Evolutionary conservation across 305 asterid species (phyloP), one percentile per base, ranked within the genome.

Genomic region (Andrographis paniculata): DNA sequence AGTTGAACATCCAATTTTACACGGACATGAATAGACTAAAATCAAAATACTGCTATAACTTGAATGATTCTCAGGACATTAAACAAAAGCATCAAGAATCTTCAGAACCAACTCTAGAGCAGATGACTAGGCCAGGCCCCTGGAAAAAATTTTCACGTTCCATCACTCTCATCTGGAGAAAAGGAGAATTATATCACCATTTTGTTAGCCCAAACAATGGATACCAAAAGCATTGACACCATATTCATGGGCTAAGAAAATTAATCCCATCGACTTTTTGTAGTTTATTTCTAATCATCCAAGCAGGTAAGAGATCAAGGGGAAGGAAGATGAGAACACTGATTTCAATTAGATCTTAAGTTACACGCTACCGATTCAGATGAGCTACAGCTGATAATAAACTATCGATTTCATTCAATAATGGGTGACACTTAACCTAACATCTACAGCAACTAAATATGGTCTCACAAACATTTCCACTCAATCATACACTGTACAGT

Each of bases 101-200:
- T 71, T 61, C 43, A 50, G 43, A 63, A 63, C 68, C 68, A 71
- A 61, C 66, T 58, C 69, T 70, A 64, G 69, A 66, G 82, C 73
- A 68, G 79, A 68, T 56, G 73, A 70, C 65, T 58, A 58, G 62
- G 80, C 78, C 80, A 64, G 71, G 59, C 78, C 82, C 74, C 71
- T 61, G 53, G 62, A 67, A 48, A 68, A 55, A 22, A 56, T 63
- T 67, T 23, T 87, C 94, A 88, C 95, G 94, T 84, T 48, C 95
- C 97, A 63, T 88, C 95, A 67, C 41, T 69, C 68, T 77, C 85
- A 88, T 88, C 95, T 84, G 95, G 89, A 68, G 85, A 75, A 77
- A 84, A 80, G 70, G 86, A 80, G 65, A 78, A 73, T 71, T 69
- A 44, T 42, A 76, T 80, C 73, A 78, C 87, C 63, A 77, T 50